Evolutionary conservation across 352 stramenopile genomes (phyloP), one percentile per base, ranked within the genome.

Genomic region (Globisporangium abappressorium): DNA sequence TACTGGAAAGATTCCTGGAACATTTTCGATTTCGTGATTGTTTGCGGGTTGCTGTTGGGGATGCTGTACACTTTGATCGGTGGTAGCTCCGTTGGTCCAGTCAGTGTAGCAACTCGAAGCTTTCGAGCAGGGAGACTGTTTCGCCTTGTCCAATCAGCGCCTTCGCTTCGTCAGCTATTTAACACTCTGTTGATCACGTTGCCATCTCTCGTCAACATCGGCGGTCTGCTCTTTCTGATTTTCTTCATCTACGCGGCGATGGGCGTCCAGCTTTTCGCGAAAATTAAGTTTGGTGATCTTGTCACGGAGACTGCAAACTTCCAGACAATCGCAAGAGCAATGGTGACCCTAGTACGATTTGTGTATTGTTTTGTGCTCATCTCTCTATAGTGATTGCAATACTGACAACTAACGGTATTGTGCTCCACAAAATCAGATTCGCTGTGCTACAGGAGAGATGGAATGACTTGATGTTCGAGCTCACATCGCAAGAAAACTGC

Each of bases 231-330:
- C 9, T 88, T 96, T 24, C 69, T 98, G 4, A 67, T 98, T 4
- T 93, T 97, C 66, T 98, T 97, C 70, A 97, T 98, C 68, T 98
- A 96, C 57, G 87, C 91, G 28, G 87, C 93, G 2, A 81, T 97
- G 72, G 91, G 90, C 3, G 84, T 98, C 2, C 88, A 98, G 68
- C 76, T 98, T 18, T 98, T 97, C 66, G 88, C 89, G 33, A 95
- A 92, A 66, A 72, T 98, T 2, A 89, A 88, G 55, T 75, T 89
- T 54, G 80, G 79, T 6, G 70, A 84, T 5, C 59, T 88, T 4
- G 66, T 98, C 20, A 93, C 89, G 12, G 73, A 81, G 12, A 78
- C 81, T 26, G 72, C 85, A 2, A 98, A 98, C 64, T 98, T 98
- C 51, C 86, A 95, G 69, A 81, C 81, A 8, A 81, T 98, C 43